Conservation (phyloP, 495 filamentous ascomycete genomes). For the Aspergillus wentii region DNA sequence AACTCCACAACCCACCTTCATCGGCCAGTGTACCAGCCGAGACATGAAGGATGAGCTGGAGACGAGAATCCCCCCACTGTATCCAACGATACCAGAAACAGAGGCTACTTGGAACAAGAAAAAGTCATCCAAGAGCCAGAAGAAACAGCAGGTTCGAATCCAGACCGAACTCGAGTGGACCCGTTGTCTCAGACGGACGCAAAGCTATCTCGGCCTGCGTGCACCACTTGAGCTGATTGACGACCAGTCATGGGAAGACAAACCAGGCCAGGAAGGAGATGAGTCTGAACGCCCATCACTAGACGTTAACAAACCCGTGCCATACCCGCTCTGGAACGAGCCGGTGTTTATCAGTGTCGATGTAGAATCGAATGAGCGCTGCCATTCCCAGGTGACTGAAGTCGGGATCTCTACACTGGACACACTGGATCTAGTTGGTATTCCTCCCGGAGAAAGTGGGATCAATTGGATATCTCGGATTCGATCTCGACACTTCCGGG, state of each 20-base stretch:
- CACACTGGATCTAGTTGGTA: constrained; percentile 47
- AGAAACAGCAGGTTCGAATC: constrained; percentile 44
- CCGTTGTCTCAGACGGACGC: constrained; percentile 51
- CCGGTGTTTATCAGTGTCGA: constrained; percentile 78
- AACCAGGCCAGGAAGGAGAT: constrained; percentile 13
- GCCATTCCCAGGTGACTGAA: constrained; percentile 65
- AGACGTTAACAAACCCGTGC: constrained; percentile 19
- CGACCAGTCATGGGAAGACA: constrained; percentile 17
- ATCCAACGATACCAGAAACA: constrained; percentile 16
- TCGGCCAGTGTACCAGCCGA: constrained; percentile 48
- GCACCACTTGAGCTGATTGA: constrained; percentile 15
- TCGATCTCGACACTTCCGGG: constrained; percentile 67
- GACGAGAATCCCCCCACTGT: constrained; percentile 21
- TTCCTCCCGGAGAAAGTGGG: constrained; percentile 56
- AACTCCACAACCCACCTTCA: constrained; percentile 57
- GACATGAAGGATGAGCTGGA: constrained; percentile 30
- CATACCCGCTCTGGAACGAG: constrained; percentile 43
- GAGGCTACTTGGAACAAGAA: constrained; percentile 35
- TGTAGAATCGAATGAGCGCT: constrained; percentile 71
- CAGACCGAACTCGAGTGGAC: constrained; percentile 42
- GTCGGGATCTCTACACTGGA: constrained; percentile 83
- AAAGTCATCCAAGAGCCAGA: constrained; percentile 42
- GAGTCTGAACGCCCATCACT: constrained; percentile 9
- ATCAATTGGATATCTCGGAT: constrained; percentile 61
- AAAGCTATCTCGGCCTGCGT: constrained; percentile 66